Percentiles rank a stretch among this genome's conserved stretches.
phyloP scores from a whole-genome alignment of 345 rosid species.

The Carallia brachiata region DNA sequence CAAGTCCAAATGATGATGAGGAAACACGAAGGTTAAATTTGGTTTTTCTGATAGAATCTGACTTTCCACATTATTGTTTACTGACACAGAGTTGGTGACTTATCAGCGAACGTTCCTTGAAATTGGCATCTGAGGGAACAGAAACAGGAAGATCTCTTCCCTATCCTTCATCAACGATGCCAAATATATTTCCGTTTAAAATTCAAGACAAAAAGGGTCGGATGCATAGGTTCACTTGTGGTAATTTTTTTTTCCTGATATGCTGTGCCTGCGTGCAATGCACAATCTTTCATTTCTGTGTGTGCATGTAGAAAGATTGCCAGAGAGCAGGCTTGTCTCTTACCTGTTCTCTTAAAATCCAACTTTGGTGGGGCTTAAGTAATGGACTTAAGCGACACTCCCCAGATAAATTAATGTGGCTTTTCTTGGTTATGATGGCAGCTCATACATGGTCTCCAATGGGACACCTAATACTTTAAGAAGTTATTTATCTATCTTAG shows the following conservation, averaged over 20 bases:
- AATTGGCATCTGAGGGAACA: conserved; percentile 69
- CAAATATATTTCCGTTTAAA: conserved; percentile 68
- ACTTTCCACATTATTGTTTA: conserved; percentile 9
- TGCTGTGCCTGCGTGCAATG: background rate
- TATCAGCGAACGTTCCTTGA: conserved; percentile 82
- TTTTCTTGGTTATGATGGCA: no score
- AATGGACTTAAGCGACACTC: no score
- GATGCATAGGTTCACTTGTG: conserved; percentile 91
- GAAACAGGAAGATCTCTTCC: conserved; percentile 65
- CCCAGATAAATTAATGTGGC: no score
- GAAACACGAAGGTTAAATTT: conserved; percentile 66
- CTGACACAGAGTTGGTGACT: conserved; percentile 20
- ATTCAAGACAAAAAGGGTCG: conserved; percentile 78
- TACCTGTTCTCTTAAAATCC: no score
- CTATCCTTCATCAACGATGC: conserved; percentile 36
- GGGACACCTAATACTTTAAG: no score
- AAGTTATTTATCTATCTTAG: no score
- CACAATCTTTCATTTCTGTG: no score
- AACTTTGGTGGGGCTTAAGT: no score
- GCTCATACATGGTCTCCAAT: no score
- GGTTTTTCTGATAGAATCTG: conserved; percentile 5
- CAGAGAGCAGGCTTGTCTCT: no score
- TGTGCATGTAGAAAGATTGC: no score
- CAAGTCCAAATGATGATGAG: conserved; percentile 75
- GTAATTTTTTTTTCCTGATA: conserved; percentile 37